Evolutionary conservation across 108 stramenopile genomes (phyloP).

Genomic region (Skeletonema grethae): DNA sequence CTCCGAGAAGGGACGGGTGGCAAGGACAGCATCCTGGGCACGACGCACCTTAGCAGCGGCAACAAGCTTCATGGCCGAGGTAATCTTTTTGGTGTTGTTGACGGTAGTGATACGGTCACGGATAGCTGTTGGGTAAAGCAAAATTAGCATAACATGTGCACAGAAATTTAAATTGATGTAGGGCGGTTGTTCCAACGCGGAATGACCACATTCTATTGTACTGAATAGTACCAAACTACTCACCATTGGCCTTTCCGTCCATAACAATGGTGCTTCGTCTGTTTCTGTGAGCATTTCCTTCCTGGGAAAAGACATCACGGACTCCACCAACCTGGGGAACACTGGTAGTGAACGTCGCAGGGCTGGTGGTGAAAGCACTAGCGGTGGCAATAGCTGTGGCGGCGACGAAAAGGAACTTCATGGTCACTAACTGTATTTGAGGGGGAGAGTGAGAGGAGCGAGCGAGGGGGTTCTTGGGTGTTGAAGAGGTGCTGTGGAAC

Average conservation of each 20-base stretch:
- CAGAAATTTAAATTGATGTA: background rate
- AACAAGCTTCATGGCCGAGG: constrained; percentile 98
- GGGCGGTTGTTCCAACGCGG: background rate
- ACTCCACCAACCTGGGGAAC: constrained; percentile 46
- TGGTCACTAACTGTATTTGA: constrained; percentile 22
- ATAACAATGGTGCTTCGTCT: constrained; percentile 83
- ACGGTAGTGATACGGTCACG: constrained; percentile 91
- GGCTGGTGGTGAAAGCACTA: constrained; percentile 41
- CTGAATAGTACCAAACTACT: constrained; percentile 19
- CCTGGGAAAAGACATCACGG: constrained; percentile 46
- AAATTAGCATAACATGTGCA: background rate
- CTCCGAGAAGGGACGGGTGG: constrained; percentile 95
- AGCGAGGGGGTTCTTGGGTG: background rate
- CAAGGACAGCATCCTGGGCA: constrained; percentile 95
- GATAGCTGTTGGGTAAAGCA: constrained; percentile 60
- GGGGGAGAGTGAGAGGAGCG: background rate
- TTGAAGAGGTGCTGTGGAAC: background rate
- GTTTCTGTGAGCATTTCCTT: constrained; percentile 61
- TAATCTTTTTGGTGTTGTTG: constrained; percentile 92
- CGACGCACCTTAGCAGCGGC: constrained; percentile 97
- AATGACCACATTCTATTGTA: background rate
- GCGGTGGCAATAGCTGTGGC: constrained; percentile 66
- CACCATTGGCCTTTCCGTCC: constrained; percentile 92
- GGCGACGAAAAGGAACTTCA: constrained; percentile 77
- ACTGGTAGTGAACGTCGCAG: constrained; percentile 60